Conservation (phyloP, 2,329 filamentous ascomycete species). For the Aspergillus melleus region DNA sequence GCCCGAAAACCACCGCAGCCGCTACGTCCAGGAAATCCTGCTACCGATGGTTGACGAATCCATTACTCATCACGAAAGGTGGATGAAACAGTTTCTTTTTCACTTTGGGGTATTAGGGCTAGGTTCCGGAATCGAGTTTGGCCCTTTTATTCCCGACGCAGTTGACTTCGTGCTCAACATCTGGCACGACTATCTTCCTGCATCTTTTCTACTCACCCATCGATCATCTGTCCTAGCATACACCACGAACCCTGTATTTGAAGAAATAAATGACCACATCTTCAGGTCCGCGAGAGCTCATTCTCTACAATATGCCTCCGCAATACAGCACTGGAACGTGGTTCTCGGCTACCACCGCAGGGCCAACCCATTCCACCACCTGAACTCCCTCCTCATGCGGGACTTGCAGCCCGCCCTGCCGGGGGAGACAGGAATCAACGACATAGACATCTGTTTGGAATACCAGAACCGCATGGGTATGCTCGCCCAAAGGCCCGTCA, state of each 20-base stretch:
- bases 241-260: constrained; percentile 6
- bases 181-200: constrained; percentile 18
- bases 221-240: constrained; percentile 16
- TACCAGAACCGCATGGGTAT: neutral
- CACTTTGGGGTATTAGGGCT: neutral
- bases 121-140: constrained; percentile 6
- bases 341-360: neutral
- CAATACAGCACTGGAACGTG: neutral
- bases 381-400: neutral
- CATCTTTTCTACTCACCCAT: constrained; percentile 14
- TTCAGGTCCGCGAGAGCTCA: neutral
- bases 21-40: constrained; percentile 16
- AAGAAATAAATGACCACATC: neutral
- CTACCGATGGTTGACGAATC: constrained; percentile 20
- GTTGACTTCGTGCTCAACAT: constrained; percentile 3
- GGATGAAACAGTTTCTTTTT: constrained; percentile 20
- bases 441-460: neutral
- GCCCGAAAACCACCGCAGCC: constrained; percentile 3
- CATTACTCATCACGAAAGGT: constrained; percentile 18
- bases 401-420: neutral
- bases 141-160: constrained; percentile 14
- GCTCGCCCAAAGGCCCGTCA: neutral
- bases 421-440: neutral
- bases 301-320: too few relatives aligned
- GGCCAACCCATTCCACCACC: neutral